Evolutionary conservation across 306 rosid species (phyloP).

Genomic region (Carpinus fangiana): DNA sequence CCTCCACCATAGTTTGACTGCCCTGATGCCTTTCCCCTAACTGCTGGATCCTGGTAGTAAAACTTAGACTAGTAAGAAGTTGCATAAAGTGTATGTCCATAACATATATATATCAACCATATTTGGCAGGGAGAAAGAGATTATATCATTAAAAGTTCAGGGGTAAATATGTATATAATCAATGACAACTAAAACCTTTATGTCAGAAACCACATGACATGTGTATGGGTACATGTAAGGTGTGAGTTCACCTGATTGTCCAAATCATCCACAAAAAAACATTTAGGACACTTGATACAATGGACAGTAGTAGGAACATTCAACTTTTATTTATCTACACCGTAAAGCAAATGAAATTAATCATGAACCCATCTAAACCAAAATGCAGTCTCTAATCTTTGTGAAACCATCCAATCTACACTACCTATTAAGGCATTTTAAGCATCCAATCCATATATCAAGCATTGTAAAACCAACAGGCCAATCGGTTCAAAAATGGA

Average conservation of each 20-base stretch:
- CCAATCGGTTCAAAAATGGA: neutral
- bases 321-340: neutral
- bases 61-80: slow-evolving; percentile 15
- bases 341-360: neutral
- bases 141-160: neutral
- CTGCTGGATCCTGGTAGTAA: slow-evolving; percentile 42
- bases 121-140: slow-evolving; percentile 8
- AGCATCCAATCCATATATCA: neutral
- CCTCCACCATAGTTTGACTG: slow-evolving; percentile 53
- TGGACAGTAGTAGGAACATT: neutral
- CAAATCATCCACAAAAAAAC: neutral
- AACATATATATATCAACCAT: neutral
- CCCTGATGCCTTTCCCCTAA: slow-evolving; percentile 41
- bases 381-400: neutral
- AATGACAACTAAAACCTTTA: neutral
- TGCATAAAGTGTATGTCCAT: slow-evolving; percentile 11
- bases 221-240: neutral
- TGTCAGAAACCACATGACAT: neutral
- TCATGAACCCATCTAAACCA: neutral
- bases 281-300: neutral
- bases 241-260: neutral
- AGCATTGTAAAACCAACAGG: neutral
- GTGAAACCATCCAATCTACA: neutral
- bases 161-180: neutral
- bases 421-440: neutral